Conservation (phyloP, 2,329 filamentous ascomycete species). For the Aspergillus amoenus region DNA sequence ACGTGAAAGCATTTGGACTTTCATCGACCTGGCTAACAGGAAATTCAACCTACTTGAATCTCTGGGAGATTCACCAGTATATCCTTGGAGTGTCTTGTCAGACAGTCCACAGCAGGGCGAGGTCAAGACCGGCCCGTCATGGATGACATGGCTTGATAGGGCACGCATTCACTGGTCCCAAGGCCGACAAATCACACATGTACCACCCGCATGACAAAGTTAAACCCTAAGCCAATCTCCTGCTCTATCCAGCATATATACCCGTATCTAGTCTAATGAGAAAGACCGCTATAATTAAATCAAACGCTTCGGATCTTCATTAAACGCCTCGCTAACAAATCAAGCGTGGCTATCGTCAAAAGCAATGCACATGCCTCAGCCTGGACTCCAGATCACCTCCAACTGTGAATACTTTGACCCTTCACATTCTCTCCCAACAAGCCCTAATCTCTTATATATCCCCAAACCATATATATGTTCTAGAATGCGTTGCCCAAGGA, state of each 20-base stretch:
- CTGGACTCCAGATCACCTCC: neutral
- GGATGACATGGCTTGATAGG: slow-evolving; percentile 27
- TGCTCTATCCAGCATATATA: neutral
- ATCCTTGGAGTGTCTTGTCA: neutral
- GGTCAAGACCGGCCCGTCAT: slow-evolving; percentile 13
- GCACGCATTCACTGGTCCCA: slow-evolving; percentile 26
- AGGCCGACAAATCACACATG: neutral
- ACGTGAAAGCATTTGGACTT: slow-evolving; percentile 46
- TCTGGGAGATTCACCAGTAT: neutral
- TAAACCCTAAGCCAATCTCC: neutral
- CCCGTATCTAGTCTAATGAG: neutral
- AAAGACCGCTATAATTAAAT: neutral
- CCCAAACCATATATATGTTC: neutral
- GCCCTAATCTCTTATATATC: neutral
- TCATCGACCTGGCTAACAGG: slow-evolving; percentile 32
- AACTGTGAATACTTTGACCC: neutral
- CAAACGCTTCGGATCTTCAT: slow-evolving; percentile 12
- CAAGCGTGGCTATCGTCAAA: slow-evolving; percentile 18
- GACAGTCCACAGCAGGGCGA: neutral
- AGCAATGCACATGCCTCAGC: slow-evolving; percentile 11
- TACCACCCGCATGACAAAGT: neutral
- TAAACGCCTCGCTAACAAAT: slow-evolving; percentile 30
- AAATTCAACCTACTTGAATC: slow-evolving; percentile 21
- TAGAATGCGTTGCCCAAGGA: no score
- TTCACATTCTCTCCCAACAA: neutral